Conservation (phyloP, 805 yeast species). For the Yarrowia yakushimensis region DNA sequence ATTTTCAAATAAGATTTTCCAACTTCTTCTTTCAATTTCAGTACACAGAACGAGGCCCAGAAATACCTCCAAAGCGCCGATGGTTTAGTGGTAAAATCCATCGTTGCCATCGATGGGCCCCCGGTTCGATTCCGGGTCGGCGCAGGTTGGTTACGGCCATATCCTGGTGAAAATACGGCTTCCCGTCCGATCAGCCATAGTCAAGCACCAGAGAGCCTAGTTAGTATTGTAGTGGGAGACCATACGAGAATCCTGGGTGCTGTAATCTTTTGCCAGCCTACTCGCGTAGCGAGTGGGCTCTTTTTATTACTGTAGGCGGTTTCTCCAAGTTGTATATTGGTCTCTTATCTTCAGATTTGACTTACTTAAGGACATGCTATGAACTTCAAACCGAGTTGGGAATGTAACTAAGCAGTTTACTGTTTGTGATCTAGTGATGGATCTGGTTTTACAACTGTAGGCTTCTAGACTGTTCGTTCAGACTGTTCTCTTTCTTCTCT, state of each 20-base stretch:
- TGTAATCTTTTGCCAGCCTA: not conserved
- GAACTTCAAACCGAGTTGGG: too few relatives aligned
- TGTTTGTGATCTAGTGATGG: too few relatives aligned
- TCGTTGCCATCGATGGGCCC: not conserved
- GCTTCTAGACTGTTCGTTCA: too few relatives aligned
- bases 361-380: too few relatives aligned
- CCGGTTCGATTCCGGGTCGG: not conserved
- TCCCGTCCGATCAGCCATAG: not conserved
- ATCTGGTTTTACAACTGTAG: too few relatives aligned
- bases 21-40: not conserved
- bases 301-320: too few relatives aligned
- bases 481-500: too few relatives aligned
- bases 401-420: too few relatives aligned
- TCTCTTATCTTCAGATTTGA: too few relatives aligned
- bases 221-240: not conserved
- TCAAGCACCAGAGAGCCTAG: not conserved
- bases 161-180: not conserved
- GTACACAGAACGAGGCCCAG: not conserved
- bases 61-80: not conserved
- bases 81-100: not conserved
- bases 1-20: not conserved
- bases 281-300: too few relatives aligned
- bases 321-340: too few relatives aligned
- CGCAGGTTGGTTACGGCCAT: not conserved
- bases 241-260: slow-evolving; percentile 20